Evolutionary conservation across 345 rosid species (phyloP).

Genomic region (Citropsis articulata): DNA sequence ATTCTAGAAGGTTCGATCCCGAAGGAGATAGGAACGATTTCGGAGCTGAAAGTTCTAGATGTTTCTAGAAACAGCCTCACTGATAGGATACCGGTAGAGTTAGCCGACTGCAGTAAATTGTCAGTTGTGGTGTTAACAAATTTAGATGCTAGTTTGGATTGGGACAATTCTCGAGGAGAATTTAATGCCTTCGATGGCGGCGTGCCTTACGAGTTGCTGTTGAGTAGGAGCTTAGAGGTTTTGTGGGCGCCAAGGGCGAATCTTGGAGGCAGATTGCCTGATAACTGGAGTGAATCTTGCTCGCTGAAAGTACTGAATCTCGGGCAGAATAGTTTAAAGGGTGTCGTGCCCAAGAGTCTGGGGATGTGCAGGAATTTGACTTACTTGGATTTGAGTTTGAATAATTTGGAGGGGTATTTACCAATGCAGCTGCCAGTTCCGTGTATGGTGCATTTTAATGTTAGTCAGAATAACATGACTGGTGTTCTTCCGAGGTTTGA

Average conservation of each 20-base stretch:
- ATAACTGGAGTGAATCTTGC: conserved; percentile 41
- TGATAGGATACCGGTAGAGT: conserved; percentile 46
- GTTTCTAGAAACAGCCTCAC: conserved; percentile 60
- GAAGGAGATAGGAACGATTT: conserved; percentile 45
- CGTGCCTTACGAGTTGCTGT: conserved; percentile 38
- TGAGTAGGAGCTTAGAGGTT: conserved; percentile 42
- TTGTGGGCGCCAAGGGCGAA: conserved; percentile 76
- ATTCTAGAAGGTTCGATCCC: conserved; percentile 52
- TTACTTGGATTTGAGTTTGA: conserved; percentile 62
- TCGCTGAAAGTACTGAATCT: conserved; percentile 50
- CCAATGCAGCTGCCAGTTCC: conserved; percentile 47
- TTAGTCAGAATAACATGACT: conserved; percentile 51
- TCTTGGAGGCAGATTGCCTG: conserved; percentile 53
- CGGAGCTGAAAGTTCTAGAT: conserved; percentile 57
- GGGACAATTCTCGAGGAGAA: conserved; percentile 29
- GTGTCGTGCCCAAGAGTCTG: conserved; percentile 37
- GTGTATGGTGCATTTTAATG: conserved; percentile 54
- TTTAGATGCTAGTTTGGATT: conserved; percentile 24
- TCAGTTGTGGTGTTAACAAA: conserved; percentile 52
- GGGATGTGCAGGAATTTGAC: conserved; percentile 48
- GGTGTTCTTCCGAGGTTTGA: conserved; percentile 42
- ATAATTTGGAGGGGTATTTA: conserved; percentile 44
- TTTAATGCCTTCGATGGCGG: conserved; percentile 58
- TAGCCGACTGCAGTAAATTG: conserved; percentile 42
- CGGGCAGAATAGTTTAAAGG: conserved; percentile 46